phyloP scores from a whole-genome alignment of 768 basidiomycete genomes.

The Serendipita sp. region DNA sequence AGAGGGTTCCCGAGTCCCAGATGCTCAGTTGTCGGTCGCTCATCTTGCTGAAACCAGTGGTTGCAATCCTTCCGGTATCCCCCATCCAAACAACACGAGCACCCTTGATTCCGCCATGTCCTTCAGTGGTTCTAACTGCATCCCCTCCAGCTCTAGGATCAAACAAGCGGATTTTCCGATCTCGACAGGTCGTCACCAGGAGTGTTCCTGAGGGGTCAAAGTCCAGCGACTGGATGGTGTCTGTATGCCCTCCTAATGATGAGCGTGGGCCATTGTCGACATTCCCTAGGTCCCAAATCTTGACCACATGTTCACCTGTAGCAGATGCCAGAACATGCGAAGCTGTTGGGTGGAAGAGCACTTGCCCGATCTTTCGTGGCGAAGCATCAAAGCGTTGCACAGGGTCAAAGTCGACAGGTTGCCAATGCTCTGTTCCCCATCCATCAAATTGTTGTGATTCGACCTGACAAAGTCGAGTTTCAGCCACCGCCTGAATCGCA shows the following conservation, averaged over 20 bases:
- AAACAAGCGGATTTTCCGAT: conserved; percentile 83
- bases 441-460: conserved; percentile 44
- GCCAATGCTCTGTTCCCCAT: conserved; percentile 76
- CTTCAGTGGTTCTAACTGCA: conserved; percentile 69
- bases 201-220: conserved; percentile 72
- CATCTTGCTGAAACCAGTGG: conserved; percentile 95
- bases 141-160: conserved; percentile 74
- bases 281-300: conserved; percentile 79
- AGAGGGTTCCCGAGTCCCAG: conserved; percentile 74
- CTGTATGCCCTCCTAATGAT: conserved; percentile 59
- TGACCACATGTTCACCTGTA: conserved; percentile 72
- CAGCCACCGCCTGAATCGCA: too few species aligned
- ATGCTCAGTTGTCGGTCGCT: conserved; percentile 80
- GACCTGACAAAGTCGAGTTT: background rate
- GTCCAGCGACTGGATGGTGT: conserved; percentile 72
- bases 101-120: conserved; percentile 88
- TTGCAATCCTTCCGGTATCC: conserved; percentile 71
- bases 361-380: conserved; percentile 83
- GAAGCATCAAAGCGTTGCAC: conserved; percentile 65
- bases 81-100: conserved; percentile 86
- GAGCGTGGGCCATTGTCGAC: conserved; percentile 42
- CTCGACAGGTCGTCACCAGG: conserved; percentile 79
- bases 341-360: conserved; percentile 87
- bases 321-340: conserved; percentile 70
- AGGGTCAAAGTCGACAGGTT: conserved; percentile 69